Evolutionary conservation across 2,329 filamentous ascomycete genomes (phyloP), one percentile per base, ranked within the genome.

Genomic region (Apiospora koreana): DNA sequence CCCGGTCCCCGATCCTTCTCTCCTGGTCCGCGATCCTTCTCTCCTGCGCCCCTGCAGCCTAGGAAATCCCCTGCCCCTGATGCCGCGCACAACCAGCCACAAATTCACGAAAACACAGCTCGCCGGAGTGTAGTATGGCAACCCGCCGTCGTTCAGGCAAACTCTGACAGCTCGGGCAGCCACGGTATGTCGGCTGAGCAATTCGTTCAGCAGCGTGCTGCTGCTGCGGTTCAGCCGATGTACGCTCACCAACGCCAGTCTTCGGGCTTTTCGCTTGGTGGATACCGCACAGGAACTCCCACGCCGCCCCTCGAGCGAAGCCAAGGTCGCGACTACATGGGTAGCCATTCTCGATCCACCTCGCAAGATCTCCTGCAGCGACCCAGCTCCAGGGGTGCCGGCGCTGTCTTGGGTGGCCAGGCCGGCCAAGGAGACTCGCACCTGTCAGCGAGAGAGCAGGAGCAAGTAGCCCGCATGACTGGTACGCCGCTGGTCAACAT

Each of bases 371-470:
- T 82, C 3, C 54, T 79, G 28, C 77, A 80, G 46, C 76, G 77
- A 14, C 85, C 87, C 3, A 83, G 83, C 48, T 91, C 89, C 31
- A 85, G 89, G 35, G 86, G 86, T 50, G 85, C 89, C 21, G 85
- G 83, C 48, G 79, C 80, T 16, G 81, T 88, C 69, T 81, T 89
- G 28, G 83, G 82, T 65, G 78, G 77, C 42, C 79, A 82, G 45
- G 14, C 77, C 71, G 71, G 69, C 35, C 83, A 84, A 69, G 86
- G 88, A 71, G 83, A 88, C 31, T 85, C 87, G 0, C 88, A 91
- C 70, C 85, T 97, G n/a, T 94, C 93, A 25, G 94, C 94, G 23
- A 89, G 92, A 21, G 94, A 97, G 80, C 94, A 97, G 79, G 94
- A 97, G 81, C 92, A 97, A 74, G 88, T 97, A n/a, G 93, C 94